Percentiles rank a stretch among this genome's conserved stretches.
phyloP scores from a whole-genome alignment of 371 early-diverging fungal genomes.

The Fennellomyces sp. region DNA sequence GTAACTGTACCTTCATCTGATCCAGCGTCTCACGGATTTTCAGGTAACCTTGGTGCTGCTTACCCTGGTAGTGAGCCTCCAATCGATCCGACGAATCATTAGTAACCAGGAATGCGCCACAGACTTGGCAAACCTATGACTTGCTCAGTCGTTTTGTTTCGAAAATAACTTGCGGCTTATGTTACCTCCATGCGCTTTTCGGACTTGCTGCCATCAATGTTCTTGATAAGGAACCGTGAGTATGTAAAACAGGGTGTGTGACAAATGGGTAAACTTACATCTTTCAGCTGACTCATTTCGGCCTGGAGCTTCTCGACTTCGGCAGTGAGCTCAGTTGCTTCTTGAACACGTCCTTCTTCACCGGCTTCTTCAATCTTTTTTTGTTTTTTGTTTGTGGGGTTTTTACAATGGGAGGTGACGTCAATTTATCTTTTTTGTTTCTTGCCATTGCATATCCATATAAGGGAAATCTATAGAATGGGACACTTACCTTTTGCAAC shows the following conservation, averaged over 20 bases:
- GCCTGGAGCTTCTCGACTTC: slow-evolving; percentile 69
- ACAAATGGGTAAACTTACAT: slow-evolving; percentile 37
- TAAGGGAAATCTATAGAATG: neutral
- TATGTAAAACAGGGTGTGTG: neutral
- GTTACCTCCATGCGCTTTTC: slow-evolving; percentile 20
- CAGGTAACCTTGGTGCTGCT: slow-evolving; percentile 88
- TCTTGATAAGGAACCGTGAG: slow-evolving; percentile 7
- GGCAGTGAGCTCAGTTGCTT: slow-evolving; percentile 68
- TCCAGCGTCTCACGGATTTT: slow-evolving; percentile 83
- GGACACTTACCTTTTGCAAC: slow-evolving; percentile 55
- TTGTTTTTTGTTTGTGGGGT: neutral
- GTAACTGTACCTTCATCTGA: slow-evolving; percentile 61
- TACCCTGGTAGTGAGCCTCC: slow-evolving; percentile 88
- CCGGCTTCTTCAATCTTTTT: slow-evolving; percentile 71
- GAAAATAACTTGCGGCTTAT: neutral
- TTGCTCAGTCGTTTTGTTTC: neutral
- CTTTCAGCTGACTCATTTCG: slow-evolving; percentile 64
- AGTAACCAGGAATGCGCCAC: slow-evolving; percentile 88
- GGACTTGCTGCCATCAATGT: slow-evolving; percentile 14
- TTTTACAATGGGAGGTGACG: neutral
- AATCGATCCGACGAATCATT: slow-evolving; percentile 81
- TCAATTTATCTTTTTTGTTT: neutral
- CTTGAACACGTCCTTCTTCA: slow-evolving; percentile 79
- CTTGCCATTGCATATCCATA: too few species aligned
- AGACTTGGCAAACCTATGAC: slow-evolving; percentile 87